phyloP scores from a whole-genome alignment of 805 yeast species.

The Candida glaebosa region DNA sequence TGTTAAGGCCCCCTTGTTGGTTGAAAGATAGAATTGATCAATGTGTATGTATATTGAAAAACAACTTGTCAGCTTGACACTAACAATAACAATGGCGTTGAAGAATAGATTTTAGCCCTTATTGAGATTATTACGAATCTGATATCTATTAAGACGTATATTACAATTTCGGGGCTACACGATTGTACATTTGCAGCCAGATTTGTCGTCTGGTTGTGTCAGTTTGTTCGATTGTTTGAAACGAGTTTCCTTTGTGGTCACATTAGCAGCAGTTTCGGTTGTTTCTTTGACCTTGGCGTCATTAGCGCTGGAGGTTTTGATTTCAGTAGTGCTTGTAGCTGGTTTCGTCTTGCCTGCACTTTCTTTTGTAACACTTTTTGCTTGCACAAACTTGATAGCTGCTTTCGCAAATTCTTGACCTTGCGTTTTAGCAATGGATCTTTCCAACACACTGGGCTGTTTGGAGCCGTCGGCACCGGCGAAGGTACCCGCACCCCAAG shows the following conservation, averaged over 20 bases:
- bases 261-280: background rate
- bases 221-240: constrained; percentile 2
- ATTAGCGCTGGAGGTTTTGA: background rate
- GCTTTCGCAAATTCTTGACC: constrained; percentile 53
- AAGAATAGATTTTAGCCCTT: too few species aligned
- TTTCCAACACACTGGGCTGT: constrained; percentile 60
- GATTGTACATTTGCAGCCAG: constrained; percentile 17
- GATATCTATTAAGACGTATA: too few species aligned
- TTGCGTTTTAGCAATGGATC: constrained; percentile 60
- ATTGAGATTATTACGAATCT: too few species aligned
- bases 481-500: constrained; percentile 85
- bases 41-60: constrained; percentile 4
- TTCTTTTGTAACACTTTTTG: constrained; percentile 2
- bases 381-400: constrained; percentile 14
- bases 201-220: constrained; percentile 3
- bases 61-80: too few species aligned
- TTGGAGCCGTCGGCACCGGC: constrained; percentile 79
- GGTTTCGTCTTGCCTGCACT: background rate
- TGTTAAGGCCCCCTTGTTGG: constrained; percentile 1
- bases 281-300: constrained; percentile 1
- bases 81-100: too few species aligned
- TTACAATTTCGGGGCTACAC: constrained; percentile 10
- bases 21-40: constrained; percentile 4
- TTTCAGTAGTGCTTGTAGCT: background rate
- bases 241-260: background rate